phyloP scores from a whole-genome alignment of 163 green algal species.

The Scenedesmus sp. region DNA sequence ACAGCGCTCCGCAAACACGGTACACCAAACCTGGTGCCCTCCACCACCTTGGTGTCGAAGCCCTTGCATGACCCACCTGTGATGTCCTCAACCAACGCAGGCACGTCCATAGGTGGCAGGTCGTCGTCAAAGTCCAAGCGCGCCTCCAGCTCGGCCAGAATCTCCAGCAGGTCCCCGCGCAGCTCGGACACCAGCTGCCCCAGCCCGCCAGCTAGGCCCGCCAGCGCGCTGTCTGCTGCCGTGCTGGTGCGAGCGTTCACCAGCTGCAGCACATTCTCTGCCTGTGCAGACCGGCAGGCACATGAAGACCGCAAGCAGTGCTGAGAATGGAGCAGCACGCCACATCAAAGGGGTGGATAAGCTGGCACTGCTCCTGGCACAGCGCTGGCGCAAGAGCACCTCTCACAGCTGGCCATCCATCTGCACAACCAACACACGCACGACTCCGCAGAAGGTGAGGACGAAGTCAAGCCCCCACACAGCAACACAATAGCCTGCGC shows the following conservation, averaged over 20 bases:
- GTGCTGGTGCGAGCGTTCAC: constrained; percentile 84
- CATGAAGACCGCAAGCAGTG: no score
- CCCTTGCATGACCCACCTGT: constrained; percentile 21
- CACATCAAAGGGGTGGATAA: no score
- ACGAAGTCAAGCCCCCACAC: no score
- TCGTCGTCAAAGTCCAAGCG: constrained; percentile 94
- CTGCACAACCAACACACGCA: no score
- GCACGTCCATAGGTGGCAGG: constrained; percentile 74
- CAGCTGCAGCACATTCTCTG: constrained; percentile 90
- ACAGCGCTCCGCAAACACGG: no score
- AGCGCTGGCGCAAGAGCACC: no score
- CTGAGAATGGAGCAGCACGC: no score
- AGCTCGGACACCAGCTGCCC: constrained; percentile 63
- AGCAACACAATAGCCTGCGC: no score
- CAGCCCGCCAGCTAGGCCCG: constrained; percentile 81
- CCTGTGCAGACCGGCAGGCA: constrained; percentile 65
- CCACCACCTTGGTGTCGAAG: neutral
- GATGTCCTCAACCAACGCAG: constrained; percentile 59
- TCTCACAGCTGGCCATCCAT: no score
- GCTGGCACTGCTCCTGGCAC: no score
- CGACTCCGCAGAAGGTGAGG: no score
- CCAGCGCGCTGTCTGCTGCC: constrained; percentile 92
- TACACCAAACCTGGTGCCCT: no score
- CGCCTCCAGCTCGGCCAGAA: constrained; percentile 94
- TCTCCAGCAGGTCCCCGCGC: constrained; percentile 65